Evolutionary conservation across 768 basidiomycete species (phyloP), one percentile per base, ranked within the genome.

Genomic region (Rhodosporidiobolus odoratus): DNA sequence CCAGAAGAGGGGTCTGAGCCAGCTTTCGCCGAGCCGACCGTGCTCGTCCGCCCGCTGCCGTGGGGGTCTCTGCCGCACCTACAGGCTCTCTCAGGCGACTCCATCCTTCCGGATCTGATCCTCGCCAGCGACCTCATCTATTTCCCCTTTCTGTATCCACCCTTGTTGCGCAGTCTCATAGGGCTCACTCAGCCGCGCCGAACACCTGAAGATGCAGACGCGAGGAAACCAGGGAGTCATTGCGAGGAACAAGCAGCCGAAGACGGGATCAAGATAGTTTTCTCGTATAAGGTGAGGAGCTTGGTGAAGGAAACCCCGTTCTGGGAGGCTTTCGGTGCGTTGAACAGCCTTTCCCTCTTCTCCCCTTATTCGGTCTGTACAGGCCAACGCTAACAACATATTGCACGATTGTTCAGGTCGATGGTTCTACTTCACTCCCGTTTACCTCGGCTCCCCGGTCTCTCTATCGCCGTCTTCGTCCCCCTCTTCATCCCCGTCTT

Each of bases 301-400:
- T 81, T 90, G 38, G 68, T 83, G 1, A 89, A 89, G 74, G 91
- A 92, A 77, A 81, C 84, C 0, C 81, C 85, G 0, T 92, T 92
- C 78, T 92, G 90, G 90, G 81, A 83, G 7, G 86, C 87, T 3
- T 90, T 92, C 72, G 90, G 90, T 27, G 79, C 88, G 27, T 91
- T 88, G 13, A 13, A 45, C 88, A 91, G 89, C 79, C 75, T 82
- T 30, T 90, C 86, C 69, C 76, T 79, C 52, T 88, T 86, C 7
- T 84, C 88, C 8, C 35, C 2, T 79, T 87, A 23, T 32, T 21
- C 34, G 10, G 43, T 17, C 15, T 30, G 23, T 23, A 12, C 7
- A 3, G 9, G 32, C 17, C 25, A 23, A 52, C 37, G 32, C 16
- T 40, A 27, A 43, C 6, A 47, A 43, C 47, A 35, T 23, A 48